Evolutionary conservation across 371 early-diverging fungal genomes (phyloP), one percentile per base, ranked within the genome.

Genomic region (Mortierella sp.): DNA sequence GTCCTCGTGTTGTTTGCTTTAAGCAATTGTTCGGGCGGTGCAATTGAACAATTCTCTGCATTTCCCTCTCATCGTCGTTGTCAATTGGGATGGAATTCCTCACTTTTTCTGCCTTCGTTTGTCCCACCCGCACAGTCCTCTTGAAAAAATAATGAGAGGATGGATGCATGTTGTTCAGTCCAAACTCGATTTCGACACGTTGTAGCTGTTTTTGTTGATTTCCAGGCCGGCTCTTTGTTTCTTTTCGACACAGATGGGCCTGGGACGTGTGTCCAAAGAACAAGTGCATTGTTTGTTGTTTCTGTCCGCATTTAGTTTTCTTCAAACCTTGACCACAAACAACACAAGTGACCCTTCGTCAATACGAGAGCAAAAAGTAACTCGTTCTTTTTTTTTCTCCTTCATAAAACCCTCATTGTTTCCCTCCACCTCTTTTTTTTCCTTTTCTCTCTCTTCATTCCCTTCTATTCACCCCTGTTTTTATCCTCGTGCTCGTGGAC

Each of bases 101-200:
- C n/a, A n/a, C n/a, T n/a, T n/a, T n/a, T n/a, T n/a, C n/a, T n/a
- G n/a, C n/a, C n/a, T n/a, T n/a, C n/a, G n/a, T n/a, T n/a, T 37
- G 61, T 61, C 61, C 61, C 61, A 61, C 37, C 8, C 37, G 61
- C 61, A 61, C 61, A 61, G 61, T 34, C 61, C 61, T 34, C 58
- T 19, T 1, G 11, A 26, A 22, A 61, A 61, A 61, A 61, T 2
- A 61, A 61, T 34, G 19, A n/a, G 48, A 48, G n/a, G 31, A 55
- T 29, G 29, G 3, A 55, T 16, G 13, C 29, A 13, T 10, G 50
- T 50, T 50, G 10, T 24, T 50, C 9, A n/a, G n/a, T n/a, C 55
- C 39, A 37, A 50, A 48, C 48, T 58, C 7, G 61, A 58, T 19
- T 34, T 34, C 19, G 37, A 22, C 19, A 37, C 22, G 39, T 19